phyloP scores from a whole-genome alignment of 2,329 filamentous ascomycete species.

The Ophiostoma pallidulum region DNA sequence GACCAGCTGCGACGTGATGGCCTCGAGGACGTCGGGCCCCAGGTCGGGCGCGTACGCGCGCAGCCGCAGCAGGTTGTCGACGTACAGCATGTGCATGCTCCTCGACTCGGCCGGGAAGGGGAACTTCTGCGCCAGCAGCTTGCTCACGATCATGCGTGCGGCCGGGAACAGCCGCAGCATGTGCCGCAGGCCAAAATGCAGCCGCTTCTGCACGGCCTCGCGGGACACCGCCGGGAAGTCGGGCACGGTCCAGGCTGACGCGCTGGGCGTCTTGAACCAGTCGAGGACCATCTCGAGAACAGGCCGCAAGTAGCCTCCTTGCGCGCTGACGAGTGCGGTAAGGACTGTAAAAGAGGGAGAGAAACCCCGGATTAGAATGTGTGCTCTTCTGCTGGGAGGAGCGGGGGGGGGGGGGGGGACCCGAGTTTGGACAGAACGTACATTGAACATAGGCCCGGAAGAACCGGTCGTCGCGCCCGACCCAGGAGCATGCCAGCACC shows the following conservation, averaged over 20 bases:
- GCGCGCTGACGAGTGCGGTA: constrained; percentile 67
- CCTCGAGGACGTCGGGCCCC: constrained; percentile 67
- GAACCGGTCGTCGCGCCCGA: constrained; percentile 56
- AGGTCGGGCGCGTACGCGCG: constrained; percentile 70
- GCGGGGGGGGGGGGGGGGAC: too few relatives aligned
- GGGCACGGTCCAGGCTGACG: constrained; percentile 37
- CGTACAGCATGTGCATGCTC: constrained; percentile 75
- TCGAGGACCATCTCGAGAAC: constrained; percentile 57
- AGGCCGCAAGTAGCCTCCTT: constrained; percentile 53
- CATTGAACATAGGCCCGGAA: constrained; percentile 46
- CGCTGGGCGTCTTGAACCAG: constrained; percentile 53
- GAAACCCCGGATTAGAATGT: too few relatives aligned
- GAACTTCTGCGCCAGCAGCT: constrained; percentile 58
- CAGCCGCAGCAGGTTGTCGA: constrained; percentile 71
- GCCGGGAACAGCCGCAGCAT: constrained; percentile 75
- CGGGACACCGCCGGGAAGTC: constrained; percentile 52
- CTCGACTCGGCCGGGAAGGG: constrained; percentile 69
- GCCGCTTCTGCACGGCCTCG: constrained; percentile 57
- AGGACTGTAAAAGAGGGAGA: constrained; percentile 40
- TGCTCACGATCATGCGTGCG: constrained; percentile 59
- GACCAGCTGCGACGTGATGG: constrained; percentile 78
- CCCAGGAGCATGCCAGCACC: constrained; percentile 54
- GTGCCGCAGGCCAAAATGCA: constrained; percentile 68
- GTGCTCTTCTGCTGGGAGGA: too few relatives aligned
- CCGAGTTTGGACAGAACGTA: too few relatives aligned